Evolutionary conservation across 306 rosid genomes (phyloP), one percentile per base, ranked within the genome.

Genomic region (Betula pendula): DNA sequence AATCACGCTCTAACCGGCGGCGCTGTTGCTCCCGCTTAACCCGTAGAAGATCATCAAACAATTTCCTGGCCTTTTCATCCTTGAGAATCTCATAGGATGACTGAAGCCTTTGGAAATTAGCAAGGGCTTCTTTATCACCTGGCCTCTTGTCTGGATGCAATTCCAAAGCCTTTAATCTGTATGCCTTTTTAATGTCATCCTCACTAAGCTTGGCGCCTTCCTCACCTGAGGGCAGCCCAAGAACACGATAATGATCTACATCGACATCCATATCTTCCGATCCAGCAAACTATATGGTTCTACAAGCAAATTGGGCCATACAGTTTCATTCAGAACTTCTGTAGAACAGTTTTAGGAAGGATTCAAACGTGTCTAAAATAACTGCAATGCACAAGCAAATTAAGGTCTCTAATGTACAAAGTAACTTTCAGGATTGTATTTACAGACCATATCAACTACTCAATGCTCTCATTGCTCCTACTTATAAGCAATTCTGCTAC

Each of bases 81-180:
- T 83, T 87, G 50, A 95, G 94, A 74, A 95, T 89, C 79, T 92
- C 94, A 80, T 92, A 92, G 6, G 97, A 95, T 2, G 94, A 72
- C 27, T 85, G 89, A 2, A 93, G 92, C 80, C 81, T 86, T 29
- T 86, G 93, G 59, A 93, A 93, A 19, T 93, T 75, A 72, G 84
- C 79, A n/a, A 84, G 88, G 76, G 98, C 96, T 79, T 92, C 75
- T 2, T 96, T 88, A 81, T 94, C 96, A 25, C 89, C 94, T 0
- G 85, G 97, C 72, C 91, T 88, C 90, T 96, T 96, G 85, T 96
- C 99, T 0, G 99, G 99, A 73, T 96, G 99, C 78, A 91, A 73
- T 60, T 84, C 97, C 44, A 91, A 77, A 42, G 99, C 99, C 80
- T 87, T 92, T 3, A 7, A 81, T 87, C 81, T 85, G 88, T 96